Conservation (phyloP, 1,284 basidiomycete genomes). For the Naganishia albida region DNA sequence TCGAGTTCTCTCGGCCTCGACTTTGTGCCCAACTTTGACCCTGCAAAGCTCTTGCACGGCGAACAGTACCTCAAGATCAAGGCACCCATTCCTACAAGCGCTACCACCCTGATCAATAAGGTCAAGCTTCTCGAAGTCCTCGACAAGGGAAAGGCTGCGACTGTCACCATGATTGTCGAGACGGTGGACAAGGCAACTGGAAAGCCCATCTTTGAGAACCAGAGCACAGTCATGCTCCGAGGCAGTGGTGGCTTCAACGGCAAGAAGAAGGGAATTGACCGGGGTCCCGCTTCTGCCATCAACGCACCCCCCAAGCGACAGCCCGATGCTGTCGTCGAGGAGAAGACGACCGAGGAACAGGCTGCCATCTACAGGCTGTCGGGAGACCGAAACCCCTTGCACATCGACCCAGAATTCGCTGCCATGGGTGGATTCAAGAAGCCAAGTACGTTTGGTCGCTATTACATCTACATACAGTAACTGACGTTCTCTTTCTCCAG, state of each 20-base stretch:
- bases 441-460: slow-evolving; percentile 59
- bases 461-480: slow-evolving; percentile 57
- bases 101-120: slow-evolving; percentile 76
- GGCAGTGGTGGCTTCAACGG: slow-evolving; percentile 95
- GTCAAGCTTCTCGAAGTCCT: slow-evolving; percentile 59
- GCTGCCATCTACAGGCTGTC: slow-evolving; percentile 87
- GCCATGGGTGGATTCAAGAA: slow-evolving; percentile 91
- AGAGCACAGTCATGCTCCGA: slow-evolving; percentile 88
- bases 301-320: slow-evolving; percentile 80
- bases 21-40: slow-evolving; percentile 66
- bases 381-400: slow-evolving; percentile 88
- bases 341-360: slow-evolving; percentile 77
- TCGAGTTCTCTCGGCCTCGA: slow-evolving; percentile 66
- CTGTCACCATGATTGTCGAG: slow-evolving; percentile 75
- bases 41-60: slow-evolving; percentile 66
- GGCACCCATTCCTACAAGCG: slow-evolving; percentile 81
- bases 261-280: slow-evolving; percentile 80
- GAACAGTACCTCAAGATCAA: slow-evolving; percentile 94
- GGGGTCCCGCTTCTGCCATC: slow-evolving; percentile 81
- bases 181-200: slow-evolving; percentile 78
- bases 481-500: slow-evolving; percentile 31
- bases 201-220: slow-evolving; percentile 85
- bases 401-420: slow-evolving; percentile 91
- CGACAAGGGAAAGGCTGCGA: slow-evolving; percentile 78
- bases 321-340: slow-evolving; percentile 82